Evolutionary conservation across 1,284 basidiomycete species (phyloP), one percentile per base, ranked within the genome.

Genomic region (Schizopora paradoxa): DNA sequence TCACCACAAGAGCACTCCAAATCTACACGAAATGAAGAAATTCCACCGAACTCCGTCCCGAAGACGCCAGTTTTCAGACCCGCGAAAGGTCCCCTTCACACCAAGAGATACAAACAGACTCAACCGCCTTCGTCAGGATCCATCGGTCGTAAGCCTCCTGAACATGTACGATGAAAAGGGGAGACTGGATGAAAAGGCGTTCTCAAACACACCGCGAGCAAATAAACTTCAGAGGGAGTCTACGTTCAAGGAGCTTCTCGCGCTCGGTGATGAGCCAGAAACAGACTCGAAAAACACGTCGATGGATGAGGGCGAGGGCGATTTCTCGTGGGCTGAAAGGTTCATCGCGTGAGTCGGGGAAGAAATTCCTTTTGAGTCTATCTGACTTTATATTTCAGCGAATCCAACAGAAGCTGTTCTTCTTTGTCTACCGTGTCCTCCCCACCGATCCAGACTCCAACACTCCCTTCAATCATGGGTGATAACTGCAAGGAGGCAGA

Each of bases 261-360:
- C 52, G 22, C 82, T 81, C 3, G n/a, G n/a, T n/a, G n/a, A n/a
- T n/a, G 70, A 71, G 39, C 67, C 77, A 0, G 66, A 70, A 14
- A 29, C 21, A 8, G 36, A 21, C 32, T 45, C 58, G 27, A 60
- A 57, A 18, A n/a, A n/a, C n/a, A n/a, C n/a, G n/a, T 63, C 56
- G 1, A 53, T 61, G 41, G 62, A 66, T 22, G 59, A 63, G 45
- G 62, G 59, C 3, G 82, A 85, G 57, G 79, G 82, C 7, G 85
- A 87, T 55, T 83, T 88, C 43, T 86, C 82, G 2, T 88, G 85
- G 85, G 85, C 85, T 8, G 85, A 88, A 63, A 72, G 73, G 27
- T 79, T 76, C 60, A 66, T 88, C 47, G 74, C 71, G 85, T 86
- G 56, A 49, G 77, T 56, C n/a, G n/a, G n/a, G n/a, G n/a, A n/a